These are phyloP conservation scores for Lentinus brumalis DNA, from an alignment of 768 basidiomycete species.

Conservation along the genomic window DNA sequence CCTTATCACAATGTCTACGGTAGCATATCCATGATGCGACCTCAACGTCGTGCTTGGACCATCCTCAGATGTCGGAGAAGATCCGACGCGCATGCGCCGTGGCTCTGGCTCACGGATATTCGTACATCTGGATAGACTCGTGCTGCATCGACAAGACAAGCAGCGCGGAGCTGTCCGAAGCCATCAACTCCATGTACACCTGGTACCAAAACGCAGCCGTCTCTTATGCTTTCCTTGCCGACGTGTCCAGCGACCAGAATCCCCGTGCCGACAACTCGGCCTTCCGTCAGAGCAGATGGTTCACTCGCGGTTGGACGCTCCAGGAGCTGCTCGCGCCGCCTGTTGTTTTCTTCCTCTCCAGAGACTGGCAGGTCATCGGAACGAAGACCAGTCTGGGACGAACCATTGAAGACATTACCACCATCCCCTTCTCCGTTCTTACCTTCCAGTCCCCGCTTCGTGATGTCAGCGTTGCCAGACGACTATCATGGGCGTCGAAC, in stretches of 20 bases:
- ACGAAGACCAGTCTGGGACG: background rate
- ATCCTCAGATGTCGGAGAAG: background rate
- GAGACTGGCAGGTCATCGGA: background rate
- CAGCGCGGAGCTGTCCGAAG: background rate
- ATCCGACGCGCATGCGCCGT: background rate
- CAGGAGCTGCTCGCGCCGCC: conserved; percentile 7
- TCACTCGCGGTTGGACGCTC: conserved; percentile 2
- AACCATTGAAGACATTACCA: background rate
- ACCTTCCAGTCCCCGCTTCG: background rate
- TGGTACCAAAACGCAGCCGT: background rate
- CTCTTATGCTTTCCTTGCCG: background rate
- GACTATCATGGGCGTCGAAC: conserved; percentile 3
- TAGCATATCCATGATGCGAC: too few relatives aligned
- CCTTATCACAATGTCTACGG: too few relatives aligned
- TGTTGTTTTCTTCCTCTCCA: conserved; percentile 2
- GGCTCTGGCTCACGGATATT: background rate
- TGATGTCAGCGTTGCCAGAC: background rate
- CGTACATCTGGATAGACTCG: background rate
- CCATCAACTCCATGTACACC: background rate
- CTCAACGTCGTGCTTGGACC: too few relatives aligned
- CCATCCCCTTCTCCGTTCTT: background rate
- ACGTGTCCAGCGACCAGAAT: background rate
- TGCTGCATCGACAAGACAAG: background rate
- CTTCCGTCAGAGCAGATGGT: conserved; percentile 2
- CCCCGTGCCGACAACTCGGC: background rate